These are phyloP conservation scores for Ophiostoma pallidulum DNA, from an alignment of 2,329 filamentous ascomycete genomes.

Conservation along the genomic window DNA sequence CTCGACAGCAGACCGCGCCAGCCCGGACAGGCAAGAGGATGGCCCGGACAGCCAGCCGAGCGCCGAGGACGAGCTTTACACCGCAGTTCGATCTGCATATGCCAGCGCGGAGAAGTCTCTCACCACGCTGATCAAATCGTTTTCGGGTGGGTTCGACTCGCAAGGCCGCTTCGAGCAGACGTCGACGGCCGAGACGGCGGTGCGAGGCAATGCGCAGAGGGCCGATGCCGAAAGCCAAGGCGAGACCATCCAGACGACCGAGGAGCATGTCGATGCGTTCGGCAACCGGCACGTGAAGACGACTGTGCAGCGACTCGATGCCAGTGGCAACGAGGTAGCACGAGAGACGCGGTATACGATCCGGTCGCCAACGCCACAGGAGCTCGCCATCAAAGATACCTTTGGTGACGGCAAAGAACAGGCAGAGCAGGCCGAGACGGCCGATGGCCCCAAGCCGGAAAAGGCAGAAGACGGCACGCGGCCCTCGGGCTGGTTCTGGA, in stretches of 20 bases:
- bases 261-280: slow-evolving; percentile 34
- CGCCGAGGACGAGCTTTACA: slow-evolving; percentile 34
- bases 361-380: slow-evolving; percentile 8
- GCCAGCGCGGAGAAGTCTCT: slow-evolving; percentile 31
- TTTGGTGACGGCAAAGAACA: background rate
- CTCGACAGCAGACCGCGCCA: background rate
- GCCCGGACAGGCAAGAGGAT: slow-evolving; percentile 24
- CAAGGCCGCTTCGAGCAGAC: background rate
- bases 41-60: slow-evolving; percentile 18
- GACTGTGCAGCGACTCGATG: slow-evolving; percentile 31
- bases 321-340: slow-evolving; percentile 32
- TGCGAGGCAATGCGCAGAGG: background rate
- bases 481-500: slow-evolving; percentile 33
- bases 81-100: slow-evolving; percentile 28
- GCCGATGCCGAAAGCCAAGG: background rate
- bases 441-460: background rate
- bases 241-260: slow-evolving; percentile 27
- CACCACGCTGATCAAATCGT: slow-evolving; percentile 30
- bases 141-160: slow-evolving; percentile 18
- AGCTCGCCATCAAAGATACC: background rate
- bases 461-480: slow-evolving; percentile 17
- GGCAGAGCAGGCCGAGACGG: background rate
- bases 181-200: background rate
- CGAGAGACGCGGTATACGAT: slow-evolving; percentile 24
- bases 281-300: slow-evolving; percentile 35